These are phyloP conservation scores for Chytriomyces sp. DNA, from an alignment of 192 early-diverging fungal genomes.

Conservation along the genomic window DNA sequence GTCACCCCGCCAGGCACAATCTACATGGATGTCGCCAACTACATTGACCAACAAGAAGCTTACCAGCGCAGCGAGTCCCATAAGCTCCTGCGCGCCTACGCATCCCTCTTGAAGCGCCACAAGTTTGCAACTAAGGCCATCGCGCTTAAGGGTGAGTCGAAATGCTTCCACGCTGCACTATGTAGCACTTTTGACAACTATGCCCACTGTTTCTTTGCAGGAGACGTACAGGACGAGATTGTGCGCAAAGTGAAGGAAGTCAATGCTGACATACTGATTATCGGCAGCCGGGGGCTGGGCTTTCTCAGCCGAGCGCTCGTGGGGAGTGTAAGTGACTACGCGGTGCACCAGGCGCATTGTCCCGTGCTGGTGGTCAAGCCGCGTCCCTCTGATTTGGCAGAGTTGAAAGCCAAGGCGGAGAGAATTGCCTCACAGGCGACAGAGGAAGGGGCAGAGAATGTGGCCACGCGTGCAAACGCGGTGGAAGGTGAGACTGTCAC, in stretches of 20 bases:
- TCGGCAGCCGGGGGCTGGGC: conserved; percentile 23
- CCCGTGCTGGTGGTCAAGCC: conserved; percentile 30
- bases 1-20: conserved; percentile 9
- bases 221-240: conserved; percentile 48
- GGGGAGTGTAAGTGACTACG: conserved; percentile 32
- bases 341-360: conserved; percentile 28
- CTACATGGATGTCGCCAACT: conserved; percentile 20
- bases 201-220: too few species aligned
- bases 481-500: too few species aligned
- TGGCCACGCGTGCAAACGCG: too few species aligned
- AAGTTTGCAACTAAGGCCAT: conserved; percentile 29
- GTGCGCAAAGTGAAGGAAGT: conserved; percentile 40
- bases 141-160: conserved; percentile 40
- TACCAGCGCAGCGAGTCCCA: conserved; percentile 20
- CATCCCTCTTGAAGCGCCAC: background rate
- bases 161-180: too few species aligned
- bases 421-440: too few species aligned
- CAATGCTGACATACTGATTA: conserved; percentile 27
- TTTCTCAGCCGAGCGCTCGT: conserved; percentile 14
- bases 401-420: too few species aligned
- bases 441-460: too few species aligned
- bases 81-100: conserved; percentile 10
- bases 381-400: background rate
- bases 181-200: too few species aligned
- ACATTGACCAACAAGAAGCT: conserved; percentile 16